Conservation (phyloP, 306 rosid species). For the Carpinus fangiana region DNA sequence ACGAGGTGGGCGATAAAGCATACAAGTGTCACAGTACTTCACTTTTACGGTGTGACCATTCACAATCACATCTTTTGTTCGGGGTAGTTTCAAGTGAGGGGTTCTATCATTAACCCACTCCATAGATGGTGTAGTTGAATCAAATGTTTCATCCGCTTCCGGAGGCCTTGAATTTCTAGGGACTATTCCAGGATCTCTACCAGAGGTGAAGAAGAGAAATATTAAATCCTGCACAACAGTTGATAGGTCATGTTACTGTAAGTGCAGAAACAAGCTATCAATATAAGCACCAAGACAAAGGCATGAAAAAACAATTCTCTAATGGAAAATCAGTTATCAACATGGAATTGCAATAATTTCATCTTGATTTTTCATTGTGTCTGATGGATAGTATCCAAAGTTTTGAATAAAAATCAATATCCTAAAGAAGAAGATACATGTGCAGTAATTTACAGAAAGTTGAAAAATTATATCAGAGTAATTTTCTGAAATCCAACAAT, state of each 20-base stretch:
- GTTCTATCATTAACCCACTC: conserved; percentile 89
- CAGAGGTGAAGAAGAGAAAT: conserved; percentile 80
- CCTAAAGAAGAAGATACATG: neutral
- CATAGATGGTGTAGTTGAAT: conserved; percentile 83
- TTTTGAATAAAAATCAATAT: neutral
- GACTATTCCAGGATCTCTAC: conserved; percentile 93
- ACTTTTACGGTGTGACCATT: conserved; percentile 83
- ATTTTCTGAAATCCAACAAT: neutral
- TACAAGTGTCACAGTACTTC: conserved; percentile 94
- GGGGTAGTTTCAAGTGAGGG: conserved; percentile 85
- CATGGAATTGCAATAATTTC: conserved; percentile 23
- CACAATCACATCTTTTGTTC: conserved; percentile 70
- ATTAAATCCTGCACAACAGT: conserved; percentile 70
- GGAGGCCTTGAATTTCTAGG: conserved; percentile 84
- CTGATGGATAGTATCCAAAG: conserved; percentile 7
- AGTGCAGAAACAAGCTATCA: conserved; percentile 21
- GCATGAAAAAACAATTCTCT: conserved; percentile 6
- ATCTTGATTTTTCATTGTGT: neutral
- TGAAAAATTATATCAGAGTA: neutral
- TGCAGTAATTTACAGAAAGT: neutral
- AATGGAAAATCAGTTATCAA: conserved; percentile 13
- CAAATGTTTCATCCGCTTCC: conserved; percentile 63
- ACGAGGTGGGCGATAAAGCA: conserved; percentile 95
- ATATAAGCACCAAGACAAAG: conserved; percentile 17
- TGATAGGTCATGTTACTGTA: conserved; percentile 24